Conservation (phyloP, 1,284 basidiomycete genomes). For the Termitomyces sp. region DNA sequence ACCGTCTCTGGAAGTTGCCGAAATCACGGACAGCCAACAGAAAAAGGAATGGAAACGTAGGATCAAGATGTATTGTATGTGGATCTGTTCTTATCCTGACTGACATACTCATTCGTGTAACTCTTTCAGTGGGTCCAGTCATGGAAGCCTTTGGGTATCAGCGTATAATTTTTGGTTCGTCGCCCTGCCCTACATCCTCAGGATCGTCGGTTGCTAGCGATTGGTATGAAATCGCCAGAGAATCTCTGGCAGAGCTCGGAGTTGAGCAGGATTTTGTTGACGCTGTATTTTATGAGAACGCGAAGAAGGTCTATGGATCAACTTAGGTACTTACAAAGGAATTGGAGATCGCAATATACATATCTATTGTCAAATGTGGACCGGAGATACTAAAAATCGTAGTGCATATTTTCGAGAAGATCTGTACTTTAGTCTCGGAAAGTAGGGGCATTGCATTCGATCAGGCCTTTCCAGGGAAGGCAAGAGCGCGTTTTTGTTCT, state of each 20-base stretch:
- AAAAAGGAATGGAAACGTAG: conserved; percentile 74
- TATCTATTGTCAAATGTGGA: background rate
- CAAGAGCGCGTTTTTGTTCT: background rate
- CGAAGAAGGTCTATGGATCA: conserved; percentile 54
- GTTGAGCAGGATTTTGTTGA: conserved; percentile 75
- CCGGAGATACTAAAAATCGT: background rate
- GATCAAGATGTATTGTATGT: conserved; percentile 87
- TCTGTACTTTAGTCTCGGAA: no score
- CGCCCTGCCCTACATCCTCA: conserved; percentile 42
- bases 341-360: background rate
- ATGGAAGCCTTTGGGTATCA: conserved; percentile 63
- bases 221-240: conserved; percentile 81
- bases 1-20: conserved; percentile 34
- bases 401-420: background rate
- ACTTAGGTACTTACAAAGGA: background rate
- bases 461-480: conserved; percentile 3
- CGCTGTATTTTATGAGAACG: conserved; percentile 66
- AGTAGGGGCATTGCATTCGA: no score
- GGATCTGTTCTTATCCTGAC: conserved; percentile 8
- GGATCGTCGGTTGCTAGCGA: conserved; percentile 48
- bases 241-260: conserved; percentile 78
- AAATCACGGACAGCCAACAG: conserved; percentile 45
- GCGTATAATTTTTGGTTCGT: conserved; percentile 57
- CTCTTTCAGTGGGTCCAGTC: conserved; percentile 62
- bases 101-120: conserved; percentile 14